These are phyloP conservation scores for Cladosporium cucumerinum DNA, from an alignment of 2,329 filamentous ascomycete genomes.

Conservation along the genomic window DNA sequence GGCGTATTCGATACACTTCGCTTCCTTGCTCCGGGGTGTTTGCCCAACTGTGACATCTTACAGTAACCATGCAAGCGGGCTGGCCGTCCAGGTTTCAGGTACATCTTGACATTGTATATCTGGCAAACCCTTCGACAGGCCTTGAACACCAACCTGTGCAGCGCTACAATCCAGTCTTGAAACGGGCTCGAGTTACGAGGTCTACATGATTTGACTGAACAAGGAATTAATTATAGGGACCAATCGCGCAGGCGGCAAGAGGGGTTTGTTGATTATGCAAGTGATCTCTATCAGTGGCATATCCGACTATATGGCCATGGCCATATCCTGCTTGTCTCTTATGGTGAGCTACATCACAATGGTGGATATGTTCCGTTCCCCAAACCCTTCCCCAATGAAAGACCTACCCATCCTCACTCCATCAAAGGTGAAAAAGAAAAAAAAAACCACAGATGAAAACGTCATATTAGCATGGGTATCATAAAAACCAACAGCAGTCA, in stretches of 20 bases:
- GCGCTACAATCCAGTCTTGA: background rate
- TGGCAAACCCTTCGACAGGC: background rate
- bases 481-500: background rate
- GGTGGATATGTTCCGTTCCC: background rate
- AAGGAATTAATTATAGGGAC: background rate
- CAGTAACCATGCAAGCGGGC: background rate
- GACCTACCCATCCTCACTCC: background rate
- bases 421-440: background rate
- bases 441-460: background rate
- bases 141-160: background rate
- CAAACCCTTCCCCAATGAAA: background rate
- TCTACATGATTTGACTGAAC: background rate
- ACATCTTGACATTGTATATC: background rate
- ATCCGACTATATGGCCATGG: background rate
- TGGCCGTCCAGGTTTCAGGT: background rate
- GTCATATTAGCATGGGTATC: slow-evolving; percentile 2
- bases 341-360: background rate
- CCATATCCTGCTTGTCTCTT: background rate
- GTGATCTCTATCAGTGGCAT: background rate
- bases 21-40: background rate
- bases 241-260: background rate
- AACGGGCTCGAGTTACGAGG: background rate
- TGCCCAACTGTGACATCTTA: background rate
- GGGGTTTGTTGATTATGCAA: background rate
- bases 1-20: background rate